Base-by-base conservation (phyloP, 495 filamentous ascomycete genomes). In the Haplographium delicatum region DNA sequence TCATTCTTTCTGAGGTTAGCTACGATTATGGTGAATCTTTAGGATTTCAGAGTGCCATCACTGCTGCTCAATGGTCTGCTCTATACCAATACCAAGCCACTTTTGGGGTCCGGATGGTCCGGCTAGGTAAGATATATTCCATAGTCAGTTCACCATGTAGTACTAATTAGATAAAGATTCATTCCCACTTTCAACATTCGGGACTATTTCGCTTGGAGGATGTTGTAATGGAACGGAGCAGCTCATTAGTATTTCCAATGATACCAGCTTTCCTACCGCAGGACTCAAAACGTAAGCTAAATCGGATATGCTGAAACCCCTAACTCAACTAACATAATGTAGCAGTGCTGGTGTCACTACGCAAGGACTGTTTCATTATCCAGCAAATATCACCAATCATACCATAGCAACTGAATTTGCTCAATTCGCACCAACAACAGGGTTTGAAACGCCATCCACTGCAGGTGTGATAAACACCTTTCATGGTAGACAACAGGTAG, bases 41-140 rank as follows among this genome's bases (percentile, higher is more conserved):
- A 8, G 67, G 70, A 11, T 82, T 63, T 64, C 64, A 64, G 44
- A 81, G 75, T 58, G 80, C 75, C 16, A 44, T 84, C 56, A 81
- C 78, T 2, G 61, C 67, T 5, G 72, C 70, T 27, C 79, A 82
- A 63, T 81, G 77, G 79, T 65, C 72, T 28, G 58, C 68, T 49
- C 56, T 83, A 1, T 82, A 76, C 56, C 66, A 70, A 23, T 83
- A 83, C 51, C 79, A 82, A 64, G 69, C 71, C 3, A 63, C 59
- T 22, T 83, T 77, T 49, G 71, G 74, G n/a, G 72, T 81, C 3
- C 71, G 80, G 18, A 78, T 83, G 76, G 79, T 83, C 24, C 74
- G 79, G 42, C 67, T 80, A 11, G 79, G 80, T 62, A 72, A 72
- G n/a, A n/a, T n/a, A n/a, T n/a, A n/a, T n/a, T n/a, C n/a, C n/a